These are phyloP conservation scores for Acanthamoeba triangularis DNA, from an alignment of 208 protist genomes.

Conservation along the genomic window DNA sequence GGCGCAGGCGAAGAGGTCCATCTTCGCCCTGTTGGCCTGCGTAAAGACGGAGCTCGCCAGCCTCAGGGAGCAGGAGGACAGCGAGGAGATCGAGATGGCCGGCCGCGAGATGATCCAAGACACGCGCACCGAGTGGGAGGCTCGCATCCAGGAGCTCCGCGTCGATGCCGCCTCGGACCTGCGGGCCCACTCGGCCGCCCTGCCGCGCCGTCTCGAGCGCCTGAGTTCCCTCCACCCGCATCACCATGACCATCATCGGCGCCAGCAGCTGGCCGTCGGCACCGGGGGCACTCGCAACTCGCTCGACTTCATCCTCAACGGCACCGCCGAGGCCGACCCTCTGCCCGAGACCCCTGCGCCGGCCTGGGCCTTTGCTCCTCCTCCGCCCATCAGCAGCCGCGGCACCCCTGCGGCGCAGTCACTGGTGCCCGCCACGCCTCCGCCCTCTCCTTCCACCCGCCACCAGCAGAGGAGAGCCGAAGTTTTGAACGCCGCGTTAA, in stretches of 20 bases:
- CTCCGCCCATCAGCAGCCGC: background rate
- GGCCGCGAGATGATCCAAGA: conserved; percentile 53
- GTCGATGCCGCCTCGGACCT: conserved; percentile 36
- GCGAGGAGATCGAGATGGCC: conserved; percentile 38
- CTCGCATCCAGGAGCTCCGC: conserved; percentile 50
- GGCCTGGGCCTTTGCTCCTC: background rate
- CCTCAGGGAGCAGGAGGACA: background rate
- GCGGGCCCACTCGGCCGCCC: conserved; percentile 7
- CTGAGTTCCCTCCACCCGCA: background rate
- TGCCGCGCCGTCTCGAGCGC: background rate
- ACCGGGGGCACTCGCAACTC: background rate
- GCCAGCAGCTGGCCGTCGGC: background rate
- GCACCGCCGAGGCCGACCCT: background rate
- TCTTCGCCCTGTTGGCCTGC: conserved; percentile 16
- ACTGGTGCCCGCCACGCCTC: background rate
- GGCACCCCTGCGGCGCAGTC: background rate
- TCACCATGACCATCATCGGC: background rate
- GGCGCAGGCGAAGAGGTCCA: background rate
- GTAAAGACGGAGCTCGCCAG: conserved; percentile 48
- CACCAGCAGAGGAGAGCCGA: conserved; percentile 22
- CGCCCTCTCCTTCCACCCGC: background rate
- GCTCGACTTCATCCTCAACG: conserved; percentile 45
- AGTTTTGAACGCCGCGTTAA: background rate
- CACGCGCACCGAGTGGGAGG: conserved; percentile 42
- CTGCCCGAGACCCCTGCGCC: background rate